Evolutionary conservation across 352 stramenopile genomes (phyloP).

Genomic region (Phytopythium boreale): DNA sequence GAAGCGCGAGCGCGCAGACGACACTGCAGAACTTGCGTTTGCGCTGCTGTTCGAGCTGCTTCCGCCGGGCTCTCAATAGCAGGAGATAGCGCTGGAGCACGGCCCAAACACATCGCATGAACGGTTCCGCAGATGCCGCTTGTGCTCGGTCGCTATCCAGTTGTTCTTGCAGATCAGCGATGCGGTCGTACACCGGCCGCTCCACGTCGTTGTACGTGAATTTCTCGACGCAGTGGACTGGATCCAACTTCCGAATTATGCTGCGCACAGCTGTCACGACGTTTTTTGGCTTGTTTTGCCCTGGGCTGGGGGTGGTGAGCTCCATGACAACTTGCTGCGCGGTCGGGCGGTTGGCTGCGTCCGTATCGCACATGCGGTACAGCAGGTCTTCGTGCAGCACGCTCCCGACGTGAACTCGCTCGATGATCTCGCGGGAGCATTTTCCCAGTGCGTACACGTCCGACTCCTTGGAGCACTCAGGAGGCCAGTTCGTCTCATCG

Average conservation of each 20-base stretch:
- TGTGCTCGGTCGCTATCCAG: background rate
- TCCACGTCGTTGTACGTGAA: background rate
- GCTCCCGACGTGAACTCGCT: background rate
- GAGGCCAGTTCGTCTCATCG: background rate
- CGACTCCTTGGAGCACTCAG: background rate
- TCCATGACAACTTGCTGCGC: background rate
- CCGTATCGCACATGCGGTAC: background rate
- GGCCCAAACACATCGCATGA: background rate
- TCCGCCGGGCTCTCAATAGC: background rate
- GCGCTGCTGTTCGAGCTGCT: background rate
- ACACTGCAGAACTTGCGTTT: background rate
- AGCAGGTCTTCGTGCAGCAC: background rate
- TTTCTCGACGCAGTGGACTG: background rate
- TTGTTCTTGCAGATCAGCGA: background rate
- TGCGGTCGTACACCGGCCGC: background rate
- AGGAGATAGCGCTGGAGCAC: background rate
- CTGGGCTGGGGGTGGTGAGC: background rate
- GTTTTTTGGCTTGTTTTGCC: background rate
- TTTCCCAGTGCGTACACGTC: background rate
- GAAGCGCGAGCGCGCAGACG: background rate
- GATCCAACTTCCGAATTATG: no score
- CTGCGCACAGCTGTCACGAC: no score
- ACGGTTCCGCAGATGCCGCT: background rate
- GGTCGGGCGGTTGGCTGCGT: background rate
- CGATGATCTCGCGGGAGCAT: background rate